Evolutionary conservation across 2,329 filamentous ascomycete genomes (phyloP).

Genomic region (Onygena corvina): DNA sequence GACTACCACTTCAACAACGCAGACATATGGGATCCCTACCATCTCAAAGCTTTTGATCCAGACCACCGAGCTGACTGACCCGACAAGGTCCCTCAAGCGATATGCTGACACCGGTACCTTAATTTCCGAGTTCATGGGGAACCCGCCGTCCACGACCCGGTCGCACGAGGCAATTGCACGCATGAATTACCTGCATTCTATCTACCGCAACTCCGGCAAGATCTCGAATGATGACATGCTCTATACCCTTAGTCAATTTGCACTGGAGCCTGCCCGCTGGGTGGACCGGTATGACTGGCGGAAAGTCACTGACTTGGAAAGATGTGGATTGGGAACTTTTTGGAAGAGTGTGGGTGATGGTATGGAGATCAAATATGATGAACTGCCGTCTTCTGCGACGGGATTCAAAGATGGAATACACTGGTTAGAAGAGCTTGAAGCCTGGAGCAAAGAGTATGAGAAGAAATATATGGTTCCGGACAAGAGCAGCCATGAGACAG

Average conservation of each 20-base stretch:
- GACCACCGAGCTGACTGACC: slow-evolving; percentile 34
- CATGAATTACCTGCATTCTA: slow-evolving; percentile 51
- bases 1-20: not conserved
- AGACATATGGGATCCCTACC: slow-evolving; percentile 46
- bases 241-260: slow-evolving; percentile 54
- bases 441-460: slow-evolving; percentile 50
- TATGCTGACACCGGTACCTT: slow-evolving; percentile 38
- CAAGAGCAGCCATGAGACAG: slow-evolving; percentile 40
- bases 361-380: slow-evolving; percentile 49
- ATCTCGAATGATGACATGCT: slow-evolving; percentile 53
- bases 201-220: slow-evolving; percentile 46
- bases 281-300: slow-evolving; percentile 60
- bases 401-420: slow-evolving; percentile 41
- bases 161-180: slow-evolving; percentile 45
- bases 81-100: slow-evolving; percentile 35
- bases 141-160: slow-evolving; percentile 35
- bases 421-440: slow-evolving; percentile 41
- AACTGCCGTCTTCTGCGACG: slow-evolving; percentile 31
- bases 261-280: slow-evolving; percentile 54
- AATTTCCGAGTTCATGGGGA: slow-evolving; percentile 35
- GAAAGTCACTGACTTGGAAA: slow-evolving; percentile 52
- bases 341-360: slow-evolving; percentile 62
- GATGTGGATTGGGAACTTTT: slow-evolving; percentile 53
- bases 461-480: slow-evolving; percentile 45
- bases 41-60: slow-evolving; percentile 36